Evolutionary conservation across 2,329 filamentous ascomycete species (phyloP).

Genomic region (Metarhizium brunneum): DNA sequence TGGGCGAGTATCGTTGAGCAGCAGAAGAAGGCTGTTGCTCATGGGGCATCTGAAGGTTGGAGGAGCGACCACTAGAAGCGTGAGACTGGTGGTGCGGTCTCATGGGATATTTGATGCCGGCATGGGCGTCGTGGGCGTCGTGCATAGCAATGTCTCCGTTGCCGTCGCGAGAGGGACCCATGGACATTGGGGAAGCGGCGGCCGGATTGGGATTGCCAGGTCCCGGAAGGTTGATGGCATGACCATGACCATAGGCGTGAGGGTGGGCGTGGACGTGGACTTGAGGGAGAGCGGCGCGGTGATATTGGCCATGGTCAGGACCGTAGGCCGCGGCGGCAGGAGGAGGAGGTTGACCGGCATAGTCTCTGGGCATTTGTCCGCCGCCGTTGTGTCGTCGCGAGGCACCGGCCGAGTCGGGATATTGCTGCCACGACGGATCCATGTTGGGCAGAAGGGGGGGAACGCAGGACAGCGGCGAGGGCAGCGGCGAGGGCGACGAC

Average conservation of each 20-base stretch:
- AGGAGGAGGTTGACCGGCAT: constrained; percentile 27
- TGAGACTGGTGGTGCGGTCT: constrained; percentile 71
- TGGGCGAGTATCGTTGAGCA: constrained; percentile 89
- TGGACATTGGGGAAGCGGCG: constrained; percentile 43
- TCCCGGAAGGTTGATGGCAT: constrained; percentile 16
- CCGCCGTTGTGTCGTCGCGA: constrained; percentile 55
- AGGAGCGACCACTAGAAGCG: constrained; percentile 38
- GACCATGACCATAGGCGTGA: constrained; percentile 13
- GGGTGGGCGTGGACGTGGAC: constrained; percentile 15
- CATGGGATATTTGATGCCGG: constrained; percentile 77
- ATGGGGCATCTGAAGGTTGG: constrained; percentile 62
- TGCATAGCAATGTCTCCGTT: constrained; percentile 80
- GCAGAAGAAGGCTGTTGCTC: constrained; percentile 57
- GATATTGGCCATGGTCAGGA: constrained; percentile 62
- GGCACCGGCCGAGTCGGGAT: constrained; percentile 54
- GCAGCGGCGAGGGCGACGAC: constrained; percentile 8
- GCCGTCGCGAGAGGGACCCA: constrained; percentile 53
- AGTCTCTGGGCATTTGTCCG: constrained; percentile 37
- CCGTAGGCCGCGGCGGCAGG: constrained; percentile 22
- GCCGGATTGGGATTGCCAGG: constrained; percentile 30
- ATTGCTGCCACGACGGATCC: constrained; percentile 58
- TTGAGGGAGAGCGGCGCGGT: constrained; percentile 26
- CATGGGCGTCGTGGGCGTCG: constrained; percentile 73
- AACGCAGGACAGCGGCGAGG: constrained; percentile 6
- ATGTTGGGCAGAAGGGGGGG: constrained; percentile 24